Evolutionary conservation across 257 asterid species (phyloP).

Genomic region (Thymus quinquecostatus): DNA sequence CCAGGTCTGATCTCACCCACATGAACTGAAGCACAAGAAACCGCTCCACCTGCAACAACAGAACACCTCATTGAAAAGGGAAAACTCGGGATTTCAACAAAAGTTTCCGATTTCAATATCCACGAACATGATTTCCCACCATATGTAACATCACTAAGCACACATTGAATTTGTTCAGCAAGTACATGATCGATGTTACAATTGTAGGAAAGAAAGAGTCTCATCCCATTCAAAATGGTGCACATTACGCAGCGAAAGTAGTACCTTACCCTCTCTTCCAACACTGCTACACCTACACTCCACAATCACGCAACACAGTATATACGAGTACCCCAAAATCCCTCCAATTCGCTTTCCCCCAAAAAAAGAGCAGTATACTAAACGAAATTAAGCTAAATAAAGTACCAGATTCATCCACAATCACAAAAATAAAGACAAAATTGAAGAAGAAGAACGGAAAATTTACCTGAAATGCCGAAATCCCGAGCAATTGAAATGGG

Average conservation of each 20-base stretch:
- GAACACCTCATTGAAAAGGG: constrained; percentile 28
- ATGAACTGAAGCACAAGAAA: constrained; percentile 67
- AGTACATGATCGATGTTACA: background rate
- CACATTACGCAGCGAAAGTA: constrained; percentile 28
- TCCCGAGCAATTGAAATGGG: constrained; percentile 69
- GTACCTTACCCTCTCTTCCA: constrained; percentile 23
- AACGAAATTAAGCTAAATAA: too few species aligned
- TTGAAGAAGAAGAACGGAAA: constrained; percentile 1
- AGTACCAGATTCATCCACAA: background rate
- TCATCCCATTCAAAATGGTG: constrained; percentile 16
- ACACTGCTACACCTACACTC: constrained; percentile 7
- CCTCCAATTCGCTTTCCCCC: background rate
- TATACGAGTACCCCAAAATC: too few species aligned
- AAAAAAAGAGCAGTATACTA: background rate
- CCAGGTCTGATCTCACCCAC: constrained; percentile 88
- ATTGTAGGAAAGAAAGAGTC: background rate
- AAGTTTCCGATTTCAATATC: background rate
- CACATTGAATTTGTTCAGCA: background rate
- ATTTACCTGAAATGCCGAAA: constrained; percentile 56
- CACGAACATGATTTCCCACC: background rate
- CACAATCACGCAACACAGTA: background rate
- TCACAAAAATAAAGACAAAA: background rate
- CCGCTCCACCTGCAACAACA: constrained; percentile 75
- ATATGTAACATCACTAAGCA: background rate
- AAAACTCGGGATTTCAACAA: background rate